Percentiles rank a stretch among this genome's conserved stretches.
Evolutionary conservation across 192 early-diverging fungal genomes (phyloP).

Genomic region (Coemansia sp.): DNA sequence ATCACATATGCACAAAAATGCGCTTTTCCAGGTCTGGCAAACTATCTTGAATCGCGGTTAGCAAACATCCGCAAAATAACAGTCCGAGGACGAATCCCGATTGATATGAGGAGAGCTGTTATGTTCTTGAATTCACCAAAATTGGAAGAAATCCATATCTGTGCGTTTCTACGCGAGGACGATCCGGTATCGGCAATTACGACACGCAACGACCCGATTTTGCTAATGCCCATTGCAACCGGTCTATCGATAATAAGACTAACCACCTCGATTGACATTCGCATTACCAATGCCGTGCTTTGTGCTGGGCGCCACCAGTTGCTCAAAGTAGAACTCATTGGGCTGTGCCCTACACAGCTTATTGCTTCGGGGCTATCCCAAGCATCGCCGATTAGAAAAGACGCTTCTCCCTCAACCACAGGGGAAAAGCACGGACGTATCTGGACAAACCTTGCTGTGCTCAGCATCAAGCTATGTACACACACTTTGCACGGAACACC

Average conservation of each 20-base stretch:
- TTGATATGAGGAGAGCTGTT: slow-evolving; percentile 45
- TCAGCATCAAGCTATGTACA: slow-evolving; percentile 15
- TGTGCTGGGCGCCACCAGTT: slow-evolving; percentile 9
- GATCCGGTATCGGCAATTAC: slow-evolving; percentile 34
- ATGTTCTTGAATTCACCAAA: slow-evolving; percentile 25
- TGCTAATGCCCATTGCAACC: slow-evolving; percentile 6
- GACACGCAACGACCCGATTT: slow-evolving; percentile 25
- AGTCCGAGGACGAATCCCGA: slow-evolving; percentile 37
- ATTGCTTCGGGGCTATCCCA: slow-evolving; percentile 13
- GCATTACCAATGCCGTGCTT: slow-evolving; percentile 30
- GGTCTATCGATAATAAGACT: slow-evolving; percentile 24
- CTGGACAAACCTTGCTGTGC: not conserved
- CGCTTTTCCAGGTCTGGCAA: slow-evolving; percentile 46
- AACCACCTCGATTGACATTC: slow-evolving; percentile 37
- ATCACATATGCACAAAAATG: slow-evolving; percentile 49
- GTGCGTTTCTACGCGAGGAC: slow-evolving; percentile 27
- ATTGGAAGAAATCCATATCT: slow-evolving; percentile 26
- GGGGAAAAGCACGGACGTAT: slow-evolving; percentile 2
- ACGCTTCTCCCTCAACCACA: not conserved
- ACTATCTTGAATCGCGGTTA: slow-evolving; percentile 44
- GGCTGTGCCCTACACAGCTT: slow-evolving; percentile 28
- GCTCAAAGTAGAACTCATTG: slow-evolving; percentile 22
- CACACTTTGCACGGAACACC: not conserved
- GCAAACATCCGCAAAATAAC: slow-evolving; percentile 26
- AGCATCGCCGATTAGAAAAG: not conserved